A percentile compares a stretch with the other conserved stretches of the same genome.
phyloP scores from a whole-genome alignment of 441 rosid genomes.

The Erodium moschatum region DNA sequence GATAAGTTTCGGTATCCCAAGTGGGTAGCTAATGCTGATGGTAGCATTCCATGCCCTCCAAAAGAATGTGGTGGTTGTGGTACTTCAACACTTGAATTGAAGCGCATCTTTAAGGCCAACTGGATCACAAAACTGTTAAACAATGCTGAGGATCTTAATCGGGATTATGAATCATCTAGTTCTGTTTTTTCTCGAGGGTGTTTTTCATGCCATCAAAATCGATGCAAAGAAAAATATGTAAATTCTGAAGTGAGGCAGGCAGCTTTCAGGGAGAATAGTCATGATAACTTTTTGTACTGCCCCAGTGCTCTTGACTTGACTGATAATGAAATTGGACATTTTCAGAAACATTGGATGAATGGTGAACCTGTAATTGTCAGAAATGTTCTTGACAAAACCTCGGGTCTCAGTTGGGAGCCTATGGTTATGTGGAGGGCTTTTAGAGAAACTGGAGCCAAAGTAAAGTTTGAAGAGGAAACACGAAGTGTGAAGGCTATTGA shows the following conservation, averaged over 20 bases:
- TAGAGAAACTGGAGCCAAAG: slow-evolving; percentile 34
- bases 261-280: slow-evolving; percentile 26
- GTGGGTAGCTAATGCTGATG: slow-evolving; percentile 30
- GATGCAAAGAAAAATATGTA: slow-evolving; percentile 15
- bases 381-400: slow-evolving; percentile 43
- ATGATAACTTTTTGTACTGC: slow-evolving; percentile 33
- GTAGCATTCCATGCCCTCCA: slow-evolving; percentile 40
- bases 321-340: slow-evolving; percentile 31
- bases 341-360: slow-evolving; percentile 63
- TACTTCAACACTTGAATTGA: slow-evolving; percentile 26
- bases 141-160: slow-evolving; percentile 29
- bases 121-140: slow-evolving; percentile 26
- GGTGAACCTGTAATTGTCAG: slow-evolving; percentile 80
- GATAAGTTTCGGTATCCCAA: slow-evolving; percentile 14
- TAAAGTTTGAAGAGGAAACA: slow-evolving; percentile 40
- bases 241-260: slow-evolving; percentile 33
- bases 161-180: slow-evolving; percentile 17
- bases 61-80: slow-evolving; percentile 39
- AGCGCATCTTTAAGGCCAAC: slow-evolving; percentile 28
- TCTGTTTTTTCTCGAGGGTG: slow-evolving; percentile 25
- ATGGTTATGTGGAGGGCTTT: slow-evolving; percentile 92
- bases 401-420: slow-evolving; percentile 93
- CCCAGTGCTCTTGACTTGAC: slow-evolving; percentile 28
- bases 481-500: slow-evolving; percentile 62
- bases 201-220: slow-evolving; percentile 26